Conservation (phyloP, 2,329 filamentous ascomycete genomes). For the Plenodomus biglobosus region DNA sequence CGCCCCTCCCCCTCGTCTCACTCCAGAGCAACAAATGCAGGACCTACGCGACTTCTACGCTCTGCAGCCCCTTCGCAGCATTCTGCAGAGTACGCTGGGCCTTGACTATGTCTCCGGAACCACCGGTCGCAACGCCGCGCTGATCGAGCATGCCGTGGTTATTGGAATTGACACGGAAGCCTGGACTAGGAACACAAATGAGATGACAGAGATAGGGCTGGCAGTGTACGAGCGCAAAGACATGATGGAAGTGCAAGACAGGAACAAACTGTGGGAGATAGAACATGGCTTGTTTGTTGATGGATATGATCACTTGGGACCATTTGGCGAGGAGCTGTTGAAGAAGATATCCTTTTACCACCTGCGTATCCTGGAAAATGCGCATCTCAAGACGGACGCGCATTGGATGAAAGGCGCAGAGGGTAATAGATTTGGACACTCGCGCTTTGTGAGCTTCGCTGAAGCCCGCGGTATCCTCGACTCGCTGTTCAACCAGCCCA, state of each 20-base stretch:
- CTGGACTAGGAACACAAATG: conserved; percentile 13
- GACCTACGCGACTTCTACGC: neutral
- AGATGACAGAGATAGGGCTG: conserved; percentile 24
- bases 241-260: neutral
- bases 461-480: conserved; percentile 16
- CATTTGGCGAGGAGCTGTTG: conserved; percentile 12
- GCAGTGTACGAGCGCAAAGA: conserved; percentile 7
- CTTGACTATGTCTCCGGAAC: neutral
- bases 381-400: conserved; percentile 13
- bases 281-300: neutral
- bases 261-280: neutral
- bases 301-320: conserved; percentile 1
- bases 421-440: conserved; percentile 24
- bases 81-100: neutral
- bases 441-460: conserved; percentile 17
- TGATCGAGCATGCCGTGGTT: conserved; percentile 10
- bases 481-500: conserved; percentile 15
- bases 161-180: conserved; percentile 24
- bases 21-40: neutral
- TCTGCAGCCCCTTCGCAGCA: neutral
- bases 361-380: conserved; percentile 19
- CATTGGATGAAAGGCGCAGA: conserved; percentile 8
- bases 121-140: neutral
- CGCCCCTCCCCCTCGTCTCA: neutral
- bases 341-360: conserved; percentile 20